A percentile compares a stretch with the other conserved stretches of the same genome.
Evolutionary conservation across 176 grass and related monocot species (phyloP).

Genomic region (Canna indica): DNA sequence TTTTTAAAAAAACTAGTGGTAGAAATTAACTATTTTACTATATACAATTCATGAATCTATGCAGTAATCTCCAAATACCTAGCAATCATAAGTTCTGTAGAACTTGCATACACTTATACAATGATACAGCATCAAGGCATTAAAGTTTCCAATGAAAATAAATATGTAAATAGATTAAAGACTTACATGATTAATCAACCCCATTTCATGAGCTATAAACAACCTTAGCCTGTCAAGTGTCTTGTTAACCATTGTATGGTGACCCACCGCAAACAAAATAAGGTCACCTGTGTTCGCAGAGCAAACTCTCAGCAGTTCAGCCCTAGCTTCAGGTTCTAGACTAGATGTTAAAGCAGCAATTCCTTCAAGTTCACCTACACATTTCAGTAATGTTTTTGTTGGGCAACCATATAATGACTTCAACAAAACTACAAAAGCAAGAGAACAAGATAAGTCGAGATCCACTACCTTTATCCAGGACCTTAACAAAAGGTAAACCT

Average conservation of each 20-base stretch:
- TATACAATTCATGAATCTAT: too few relatives aligned
- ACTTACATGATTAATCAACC: conserved; percentile 69
- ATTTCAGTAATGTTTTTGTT: not conserved
- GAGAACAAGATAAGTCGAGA: not conserved
- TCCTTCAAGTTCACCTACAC: conserved; percentile 83
- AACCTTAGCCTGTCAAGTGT: conserved; percentile 72
- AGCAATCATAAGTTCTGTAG: not conserved
- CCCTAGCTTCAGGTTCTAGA: conserved; percentile 56
- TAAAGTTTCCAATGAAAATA: not conserved
- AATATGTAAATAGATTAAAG: not conserved
- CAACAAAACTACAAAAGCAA: not conserved
- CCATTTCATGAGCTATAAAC: conserved; percentile 64
- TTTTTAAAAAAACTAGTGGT: too few relatives aligned
- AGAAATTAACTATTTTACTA: too few relatives aligned
- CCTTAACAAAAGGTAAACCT: conserved; percentile 91
- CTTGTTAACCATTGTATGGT: conserved; percentile 42
- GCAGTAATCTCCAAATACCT: too few relatives aligned
- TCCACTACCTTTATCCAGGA: conserved; percentile 65
- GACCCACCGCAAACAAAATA: conserved; percentile 85
- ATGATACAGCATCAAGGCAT: not conserved
- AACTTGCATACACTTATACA: too few relatives aligned
- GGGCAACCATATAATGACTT: not conserved
- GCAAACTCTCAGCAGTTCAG: conserved; percentile 40
- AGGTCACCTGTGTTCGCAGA: conserved; percentile 60
- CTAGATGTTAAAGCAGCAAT: conserved; percentile 54